Base-by-base conservation (phyloP, 768 basidiomycete genomes). In the Ramaria sp. region DNA sequence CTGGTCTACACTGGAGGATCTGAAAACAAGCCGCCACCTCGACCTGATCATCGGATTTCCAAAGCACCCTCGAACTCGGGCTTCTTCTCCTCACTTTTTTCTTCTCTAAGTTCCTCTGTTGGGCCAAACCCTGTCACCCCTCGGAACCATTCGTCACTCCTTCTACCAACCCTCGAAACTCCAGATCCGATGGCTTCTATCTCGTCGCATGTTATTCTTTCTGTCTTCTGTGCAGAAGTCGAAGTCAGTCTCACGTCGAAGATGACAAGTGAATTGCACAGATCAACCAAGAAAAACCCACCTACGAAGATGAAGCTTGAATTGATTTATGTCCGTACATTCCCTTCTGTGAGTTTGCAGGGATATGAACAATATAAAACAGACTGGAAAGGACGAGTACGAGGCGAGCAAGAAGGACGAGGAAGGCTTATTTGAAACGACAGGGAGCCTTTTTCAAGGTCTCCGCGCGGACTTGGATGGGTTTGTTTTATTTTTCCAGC, bases 231-330 rank as follows among this genome's bases (percentile, higher is more conserved):
- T 8, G 84, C 82, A 2, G 74, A 81, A 36, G 76, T 88, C 13
- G 74, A 75, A 43, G 83, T 89, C 18, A 73, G 68, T 41, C 65
- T 88, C 16, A 79, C 80, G 58, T 75, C 78, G 66, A 87, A 84
- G 62, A 70, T 85, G 47, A 72, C 78, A 1, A 66, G 71, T 8
- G 95, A 97, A 66, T 71, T 98, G 32, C 77, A 86, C 56, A 75
- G 95, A 56, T 88, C 91, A 0, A 99, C 94, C 10, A 97, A 97
- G 77, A 99, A 99, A 73, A 83, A 88, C 52, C 87, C 90, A 0
- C 95, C 95, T 0, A 70, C 69, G 4, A 77, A 72, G 50, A 77
- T 93, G 64, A 81, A 75, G 53, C 86, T 88, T 52, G 81, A 87
- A 60, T 73, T 99, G 12, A 90, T 99, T 38, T 98, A 89, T 70